Evolutionary conservation across 192 early-diverging fungal species (phyloP), one percentile per base, ranked within the genome.

Genomic region (Linnemannia exigua): DNA sequence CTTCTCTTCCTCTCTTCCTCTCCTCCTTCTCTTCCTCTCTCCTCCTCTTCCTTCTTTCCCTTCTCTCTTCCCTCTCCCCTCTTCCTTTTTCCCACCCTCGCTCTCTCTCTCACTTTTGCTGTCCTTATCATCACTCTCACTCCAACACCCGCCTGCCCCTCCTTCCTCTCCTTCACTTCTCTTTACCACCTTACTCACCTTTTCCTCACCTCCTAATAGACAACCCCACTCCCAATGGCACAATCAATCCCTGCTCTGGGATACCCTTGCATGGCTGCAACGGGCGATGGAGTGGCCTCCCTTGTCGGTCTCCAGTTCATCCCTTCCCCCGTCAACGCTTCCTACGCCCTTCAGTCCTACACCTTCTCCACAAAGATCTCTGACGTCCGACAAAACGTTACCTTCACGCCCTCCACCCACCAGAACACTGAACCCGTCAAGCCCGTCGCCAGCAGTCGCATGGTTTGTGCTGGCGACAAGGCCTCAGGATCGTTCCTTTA

Each of bases 231-330:
- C 31, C 6, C 54, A 61, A 63, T 63, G 58, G 58, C 58, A 63
- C 58, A 33, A 63, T 63, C 58, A 63, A 58, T 77, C 72, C 75
- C 79, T 7, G 54, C 72, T 20, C 75, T 86, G 63, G 84, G 84
- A 77, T 86, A 80, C 66, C 84, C 84, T n/a, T 86, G 84, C 31
- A 44, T 86, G 25, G 84, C 84, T 9, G 67, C 74, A 8, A 54
- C 52, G 3, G 58, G 58, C 14, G 41, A 76, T 19, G 41, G 20
- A 28, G 48, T 70, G 12, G 47, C 76, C 25, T 58, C 70, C 17
- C 70, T 86, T 50, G 84, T 80, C 25, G 84, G 84, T 17, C 84
- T 86, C 48, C 63, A 73, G 33, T 77, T 69, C 47, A 44, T 37
- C 67, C 17, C 68, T 38, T 12, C 72, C 28, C 0, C 66, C n/a